phyloP scores from a whole-genome alignment of 2,329 filamentous ascomycete species.

The Dactylellina drechsleri region DNA sequence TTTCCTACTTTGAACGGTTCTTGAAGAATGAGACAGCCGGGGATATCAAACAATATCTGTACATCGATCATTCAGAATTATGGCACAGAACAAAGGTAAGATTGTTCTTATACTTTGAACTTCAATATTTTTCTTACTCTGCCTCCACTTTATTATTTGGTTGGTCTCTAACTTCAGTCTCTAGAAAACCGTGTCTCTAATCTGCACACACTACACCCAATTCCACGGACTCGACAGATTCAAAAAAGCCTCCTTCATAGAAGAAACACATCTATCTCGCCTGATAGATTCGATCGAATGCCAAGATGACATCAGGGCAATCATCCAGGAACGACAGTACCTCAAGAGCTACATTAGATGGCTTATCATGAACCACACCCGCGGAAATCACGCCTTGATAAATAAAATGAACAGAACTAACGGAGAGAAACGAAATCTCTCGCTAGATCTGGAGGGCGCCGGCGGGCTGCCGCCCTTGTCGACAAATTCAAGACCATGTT shows the following conservation, averaged over 20 bases:
- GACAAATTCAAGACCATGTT: conserved; percentile 32
- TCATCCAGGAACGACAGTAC: conserved; percentile 41
- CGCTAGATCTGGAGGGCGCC: conserved; percentile 29
- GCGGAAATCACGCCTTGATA: conserved; percentile 47
- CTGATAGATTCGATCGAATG: conserved; percentile 43
- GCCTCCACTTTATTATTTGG: background rate
- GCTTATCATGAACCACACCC: conserved; percentile 53
- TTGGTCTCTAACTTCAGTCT: background rate
- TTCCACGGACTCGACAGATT: conserved; percentile 50
- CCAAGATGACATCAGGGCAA: conserved; percentile 43
- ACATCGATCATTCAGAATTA: conserved; percentile 41
- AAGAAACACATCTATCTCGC: conserved; percentile 42
- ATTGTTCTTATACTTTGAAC: background rate
- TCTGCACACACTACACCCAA: conserved; percentile 45
- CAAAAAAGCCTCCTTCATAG: conserved; percentile 51
- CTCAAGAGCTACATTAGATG: conserved; percentile 52
- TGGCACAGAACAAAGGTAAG: conserved; percentile 53
- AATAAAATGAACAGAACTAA: conserved; percentile 47
- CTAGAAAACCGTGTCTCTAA: conserved; percentile 51
- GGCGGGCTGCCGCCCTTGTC: background rate
- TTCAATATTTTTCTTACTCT: background rate
- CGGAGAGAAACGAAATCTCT: conserved; percentile 23
- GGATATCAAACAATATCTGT: conserved; percentile 45
- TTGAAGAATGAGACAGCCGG: conserved; percentile 51
- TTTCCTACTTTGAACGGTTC: conserved; percentile 52